Conservation (phyloP, 148 eudicot genomes). For the Camellia japonica region DNA sequence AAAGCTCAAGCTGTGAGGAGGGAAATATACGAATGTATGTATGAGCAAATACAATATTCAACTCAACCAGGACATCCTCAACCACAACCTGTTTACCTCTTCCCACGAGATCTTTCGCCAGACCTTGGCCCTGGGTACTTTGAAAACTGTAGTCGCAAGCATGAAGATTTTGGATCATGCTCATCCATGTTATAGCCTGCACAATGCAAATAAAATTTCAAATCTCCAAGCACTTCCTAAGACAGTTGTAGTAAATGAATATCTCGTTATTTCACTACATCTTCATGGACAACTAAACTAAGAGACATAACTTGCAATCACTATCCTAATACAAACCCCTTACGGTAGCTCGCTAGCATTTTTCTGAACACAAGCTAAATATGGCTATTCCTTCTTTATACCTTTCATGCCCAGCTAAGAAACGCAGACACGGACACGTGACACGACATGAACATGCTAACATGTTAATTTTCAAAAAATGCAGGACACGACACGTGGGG, state of each 20-base stretch:
- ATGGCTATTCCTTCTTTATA: no score
- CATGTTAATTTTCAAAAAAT: no score
- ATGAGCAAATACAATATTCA: background rate
- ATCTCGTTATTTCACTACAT: background rate
- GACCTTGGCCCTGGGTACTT: constrained; percentile 67
- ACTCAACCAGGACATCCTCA: constrained; percentile 7
- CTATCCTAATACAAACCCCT: no score
- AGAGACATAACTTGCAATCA: no score
- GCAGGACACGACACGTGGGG: no score
- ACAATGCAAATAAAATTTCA: constrained; percentile 7
- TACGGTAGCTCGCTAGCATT: no score
- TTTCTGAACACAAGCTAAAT: no score
- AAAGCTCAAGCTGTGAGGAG: background rate
- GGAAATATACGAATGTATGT: background rate
- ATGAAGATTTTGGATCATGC: constrained; percentile 54
- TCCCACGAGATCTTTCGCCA: constrained; percentile 47
- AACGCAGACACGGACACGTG: no score
- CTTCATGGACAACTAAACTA: background rate
- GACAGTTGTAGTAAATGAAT: background rate
- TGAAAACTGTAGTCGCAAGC: constrained; percentile 67
- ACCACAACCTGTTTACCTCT: constrained; percentile 30
- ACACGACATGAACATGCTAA: no score
- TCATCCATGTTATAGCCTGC: constrained; percentile 80
- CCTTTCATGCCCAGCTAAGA: no score
- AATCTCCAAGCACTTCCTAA: constrained; percentile 11